phyloP scores from a whole-genome alignment of 768 basidiomycete genomes.

The Amanita subjunquillea region DNA sequence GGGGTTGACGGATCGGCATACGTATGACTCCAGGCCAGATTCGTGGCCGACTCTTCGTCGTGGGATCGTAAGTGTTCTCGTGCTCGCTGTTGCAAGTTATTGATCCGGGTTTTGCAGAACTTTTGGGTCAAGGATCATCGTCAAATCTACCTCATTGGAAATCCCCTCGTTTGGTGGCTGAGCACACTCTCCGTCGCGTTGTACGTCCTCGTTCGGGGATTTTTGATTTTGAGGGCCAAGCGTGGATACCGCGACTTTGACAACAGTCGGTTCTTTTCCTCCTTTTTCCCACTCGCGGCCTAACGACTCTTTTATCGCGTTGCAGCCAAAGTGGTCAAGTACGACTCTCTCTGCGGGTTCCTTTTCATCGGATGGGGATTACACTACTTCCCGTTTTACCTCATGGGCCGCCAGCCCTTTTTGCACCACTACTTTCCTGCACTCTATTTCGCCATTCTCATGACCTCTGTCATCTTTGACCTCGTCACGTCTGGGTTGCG shows the following conservation, averaged over 20 bases:
- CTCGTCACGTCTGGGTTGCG: constrained; percentile 69
- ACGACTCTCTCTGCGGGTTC: constrained; percentile 86
- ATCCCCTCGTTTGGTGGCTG: constrained; percentile 89
- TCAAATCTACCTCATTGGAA: constrained; percentile 93
- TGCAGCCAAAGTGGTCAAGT: constrained; percentile 81
- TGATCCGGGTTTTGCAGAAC: constrained; percentile 42
- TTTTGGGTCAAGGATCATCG: constrained; percentile 98
- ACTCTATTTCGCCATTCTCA: constrained; percentile 84
- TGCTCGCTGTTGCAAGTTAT: not conserved
- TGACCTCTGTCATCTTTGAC: constrained; percentile 74
- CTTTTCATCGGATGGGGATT: constrained; percentile 85
- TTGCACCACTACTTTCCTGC: constrained; percentile 98
- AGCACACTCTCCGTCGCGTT: constrained; percentile 60
- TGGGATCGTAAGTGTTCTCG: constrained; percentile 67
- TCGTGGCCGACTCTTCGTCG: constrained; percentile 86
- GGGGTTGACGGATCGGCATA: constrained; percentile 89
- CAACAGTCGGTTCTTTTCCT: constrained; percentile 50
- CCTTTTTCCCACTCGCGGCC: not conserved
- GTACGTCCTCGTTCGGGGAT: constrained; percentile 61
- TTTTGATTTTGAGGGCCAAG: constrained; percentile 83
- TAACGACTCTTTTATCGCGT: not conserved
- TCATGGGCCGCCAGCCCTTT: constrained; percentile 96
- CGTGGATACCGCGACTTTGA: constrained; percentile 90
- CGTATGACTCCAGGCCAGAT: constrained; percentile 88
- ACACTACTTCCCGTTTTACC: constrained; percentile 95